Base-by-base conservation (phyloP, 768 basidiomycete species). In the Tephrocybe sp. region DNA sequence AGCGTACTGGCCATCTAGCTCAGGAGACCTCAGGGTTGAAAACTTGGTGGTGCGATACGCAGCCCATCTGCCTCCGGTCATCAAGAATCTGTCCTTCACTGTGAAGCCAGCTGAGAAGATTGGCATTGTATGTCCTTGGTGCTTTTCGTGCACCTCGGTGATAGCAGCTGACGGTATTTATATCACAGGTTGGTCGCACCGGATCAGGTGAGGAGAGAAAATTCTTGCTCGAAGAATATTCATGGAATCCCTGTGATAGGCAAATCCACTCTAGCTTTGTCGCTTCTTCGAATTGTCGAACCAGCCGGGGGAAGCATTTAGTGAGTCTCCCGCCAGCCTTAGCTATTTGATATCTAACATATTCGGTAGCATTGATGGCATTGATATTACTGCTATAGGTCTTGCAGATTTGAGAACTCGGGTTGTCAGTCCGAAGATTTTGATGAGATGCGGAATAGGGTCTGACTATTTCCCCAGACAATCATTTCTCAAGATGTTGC, bases 401-500 rank as follows among this genome's bases (percentile, higher is more conserved):
- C 67, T 90, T 4, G 80, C 86, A 63, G 86, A 86, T 57, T 70
- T 89, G 25, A 62, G 86, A 53, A 82, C 76, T 9, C 75, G 79
- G 15, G 69, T 86, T 34, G 84, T 85, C 55, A 64, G 76, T 43
- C 16, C n/a, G 39, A 22, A 45, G 3, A 25, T 40, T 27, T 12
- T 4, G 19, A 5, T 12, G 2, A 21, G 11, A 9, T 15, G 18
- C 16, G 8, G 4, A 5, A 19, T 6, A 8, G 37, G 3, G 18
- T 18, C n/a, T 38, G 18, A 44, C 24, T 15, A 25, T 41, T 22
- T 21, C 34, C 42, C 15, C 31, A 86, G 83, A 88, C 86, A 0
- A 84, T 88, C 49, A 79, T 86, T 54, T 83, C 80, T 48, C 86
- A 88, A 68, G 87, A 89, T 45, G 84, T 88, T 1, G 80, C 84